Base-by-base conservation (phyloP, 164 flowering plant species). In the Tinospora cordifolia region DNA sequence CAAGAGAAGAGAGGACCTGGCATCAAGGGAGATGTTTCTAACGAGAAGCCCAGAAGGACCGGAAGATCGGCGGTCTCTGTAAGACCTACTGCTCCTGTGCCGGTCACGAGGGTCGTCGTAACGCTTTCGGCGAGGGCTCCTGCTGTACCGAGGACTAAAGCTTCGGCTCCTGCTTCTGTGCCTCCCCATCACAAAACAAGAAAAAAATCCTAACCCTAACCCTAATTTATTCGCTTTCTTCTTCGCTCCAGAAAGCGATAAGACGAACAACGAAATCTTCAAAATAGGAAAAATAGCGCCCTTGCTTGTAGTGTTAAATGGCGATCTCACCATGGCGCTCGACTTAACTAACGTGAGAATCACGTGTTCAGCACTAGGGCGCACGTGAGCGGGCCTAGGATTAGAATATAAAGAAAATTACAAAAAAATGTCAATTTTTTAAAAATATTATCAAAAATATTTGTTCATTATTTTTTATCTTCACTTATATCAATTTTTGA, bases 21-120 rank as follows among this genome's bases (percentile, higher is more conserved):
- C 87, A 58, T 84, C 88, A 36, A 93, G 92, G 64, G 98, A 84
- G 65, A 93, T 87, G 78, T 93, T 93, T 40, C 98, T 92, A 64
- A 93, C 86, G 46, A 93, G 97, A 47, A 93, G 76, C 3, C 97
- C 96, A 44, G 96, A 79, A 13, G 97, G 97, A 44, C 77, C 83
- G 38, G 91, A 85, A 8, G 96, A 86, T 30, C 88, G 88, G 10
- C 90, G 83, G 78, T 84, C 86, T 15, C 85, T 76, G 75, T 60
- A 46, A 41, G 86, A 82, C 36, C 85, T 76, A 65, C 81, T 63
- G 59, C 77, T 76, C 11, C 83, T 77, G 54, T 76, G 67, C 30
- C 83, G 81, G 63, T 84, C 90, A 34, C 88, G 85, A 26, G 86
- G 86, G 26, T 83, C 86, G 46, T 82, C 85, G 78, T 81, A 79